Evolutionary conservation across 2,329 filamentous ascomycete genomes (phyloP).

Genomic region (Talaromyces sp.): DNA sequence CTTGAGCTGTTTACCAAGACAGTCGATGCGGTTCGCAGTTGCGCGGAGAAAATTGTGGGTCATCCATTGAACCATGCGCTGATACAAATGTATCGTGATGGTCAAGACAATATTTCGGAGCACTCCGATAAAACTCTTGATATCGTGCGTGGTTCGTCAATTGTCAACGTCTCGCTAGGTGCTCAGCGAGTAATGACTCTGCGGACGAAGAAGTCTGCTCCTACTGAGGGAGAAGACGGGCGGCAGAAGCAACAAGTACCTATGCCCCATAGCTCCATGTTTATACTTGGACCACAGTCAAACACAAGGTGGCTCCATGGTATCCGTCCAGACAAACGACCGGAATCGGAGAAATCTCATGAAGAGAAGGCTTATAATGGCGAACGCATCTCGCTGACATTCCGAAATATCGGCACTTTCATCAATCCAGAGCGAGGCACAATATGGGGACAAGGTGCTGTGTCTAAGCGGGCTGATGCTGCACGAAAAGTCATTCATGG

Average conservation of each 20-base stretch:
- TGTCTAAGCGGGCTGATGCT: slow-evolving; percentile 59
- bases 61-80: slow-evolving; percentile 87
- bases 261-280: slow-evolving; percentile 86
- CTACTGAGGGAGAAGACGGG: slow-evolving; percentile 22
- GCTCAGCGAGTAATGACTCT: slow-evolving; percentile 88
- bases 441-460: slow-evolving; percentile 93
- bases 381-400: slow-evolving; percentile 86
- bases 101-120: slow-evolving; percentile 89
- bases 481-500: slow-evolving; percentile 69
- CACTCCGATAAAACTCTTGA: slow-evolving; percentile 97
- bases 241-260: slow-evolving; percentile 65
- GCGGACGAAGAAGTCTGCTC: slow-evolving; percentile 62
- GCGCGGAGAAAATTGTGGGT: slow-evolving; percentile 69
- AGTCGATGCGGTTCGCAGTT: slow-evolving; percentile 65
- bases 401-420: slow-evolving; percentile 85
- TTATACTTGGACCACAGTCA: slow-evolving; percentile 74
- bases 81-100: slow-evolving; percentile 88
- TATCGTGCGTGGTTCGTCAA: slow-evolving; percentile 74
- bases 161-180: slow-evolving; percentile 92
- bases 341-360: slow-evolving; percentile 62
- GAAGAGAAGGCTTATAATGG: slow-evolving; percentile 72
- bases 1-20: slow-evolving; percentile 72
- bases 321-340: slow-evolving; percentile 84
- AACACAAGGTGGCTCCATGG: slow-evolving; percentile 88
- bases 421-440: slow-evolving; percentile 60